Conservation (phyloP, 164 flowering plant genomes). For the Umbellularia californica region DNA sequence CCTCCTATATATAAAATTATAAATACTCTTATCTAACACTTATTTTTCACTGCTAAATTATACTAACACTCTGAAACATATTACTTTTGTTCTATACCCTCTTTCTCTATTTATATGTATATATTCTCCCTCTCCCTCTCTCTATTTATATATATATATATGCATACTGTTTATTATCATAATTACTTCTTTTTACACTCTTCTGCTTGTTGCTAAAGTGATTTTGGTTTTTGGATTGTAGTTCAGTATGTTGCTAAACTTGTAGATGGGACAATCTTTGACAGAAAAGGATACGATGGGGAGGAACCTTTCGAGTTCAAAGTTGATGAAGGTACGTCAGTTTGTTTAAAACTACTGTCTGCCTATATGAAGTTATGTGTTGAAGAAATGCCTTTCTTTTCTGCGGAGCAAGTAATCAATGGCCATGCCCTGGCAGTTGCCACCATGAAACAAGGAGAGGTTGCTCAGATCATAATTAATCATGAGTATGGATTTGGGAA, state of each 20-base stretch:
- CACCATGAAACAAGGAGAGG: slow-evolving; percentile 33
- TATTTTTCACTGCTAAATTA: no score
- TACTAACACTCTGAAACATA: no score
- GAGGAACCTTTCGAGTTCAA: slow-evolving; percentile 27
- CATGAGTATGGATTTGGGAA: slow-evolving; percentile 31
- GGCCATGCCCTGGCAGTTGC: slow-evolving; percentile 30
- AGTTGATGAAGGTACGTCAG: slow-evolving; percentile 31
- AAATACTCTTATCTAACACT: no score
- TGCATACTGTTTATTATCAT: no score
- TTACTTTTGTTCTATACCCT: no score
- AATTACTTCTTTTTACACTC: background rate
- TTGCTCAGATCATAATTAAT: slow-evolving; percentile 18
- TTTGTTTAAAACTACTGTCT: background rate
- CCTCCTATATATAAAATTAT: no score
- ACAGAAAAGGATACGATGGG: slow-evolving; percentile 28
- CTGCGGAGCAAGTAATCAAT: slow-evolving; percentile 32
- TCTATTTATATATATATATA: no score
- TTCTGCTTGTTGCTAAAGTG: background rate
- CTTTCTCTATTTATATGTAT: no score
- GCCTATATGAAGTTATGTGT: background rate
- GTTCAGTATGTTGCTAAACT: slow-evolving; percentile 29
- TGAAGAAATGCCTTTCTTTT: slow-evolving; percentile 4
- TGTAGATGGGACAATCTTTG: slow-evolving; percentile 28
- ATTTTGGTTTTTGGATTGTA: background rate
- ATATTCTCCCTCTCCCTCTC: no score